A percentile compares a stretch with the other conserved stretches of the same genome.
phyloP scores from a whole-genome alignment of 148 eudicot species.

The Camellia granthamiana region DNA sequence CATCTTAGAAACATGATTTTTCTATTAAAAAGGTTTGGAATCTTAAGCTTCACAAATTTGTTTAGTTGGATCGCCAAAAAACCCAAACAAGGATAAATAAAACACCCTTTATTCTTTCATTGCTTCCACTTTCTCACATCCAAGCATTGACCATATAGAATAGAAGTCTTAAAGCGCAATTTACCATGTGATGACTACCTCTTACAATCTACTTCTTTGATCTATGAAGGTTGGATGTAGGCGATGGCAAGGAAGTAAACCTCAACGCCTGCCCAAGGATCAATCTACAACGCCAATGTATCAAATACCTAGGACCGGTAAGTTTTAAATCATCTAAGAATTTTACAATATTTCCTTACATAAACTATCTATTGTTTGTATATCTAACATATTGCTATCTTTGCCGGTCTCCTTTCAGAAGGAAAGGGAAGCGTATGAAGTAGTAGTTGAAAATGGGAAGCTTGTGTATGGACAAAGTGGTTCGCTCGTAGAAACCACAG shows the following conservation, averaged over 20 bases:
- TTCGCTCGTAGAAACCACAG: constrained; percentile 51
- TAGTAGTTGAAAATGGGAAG: constrained; percentile 75
- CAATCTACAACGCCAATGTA: constrained; percentile 73
- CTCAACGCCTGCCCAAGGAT: constrained; percentile 61
- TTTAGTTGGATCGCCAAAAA: neutral
- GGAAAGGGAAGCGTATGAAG: constrained; percentile 79
- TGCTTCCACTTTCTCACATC: neutral
- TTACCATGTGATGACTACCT: neutral
- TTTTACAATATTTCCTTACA: neutral
- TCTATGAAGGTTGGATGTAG: constrained; percentile 75
- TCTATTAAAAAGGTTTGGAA: too few relatives aligned
- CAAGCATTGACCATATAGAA: too few relatives aligned
- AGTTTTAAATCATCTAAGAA: constrained; percentile 5
- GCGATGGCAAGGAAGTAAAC: constrained; percentile 80
- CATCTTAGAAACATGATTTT: neutral
- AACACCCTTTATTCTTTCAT: neutral
- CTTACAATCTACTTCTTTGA: constrained; percentile 14
- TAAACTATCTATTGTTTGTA: neutral
- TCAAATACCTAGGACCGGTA: constrained; percentile 89
- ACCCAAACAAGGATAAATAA: too few relatives aligned
- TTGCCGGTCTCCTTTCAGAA: constrained; percentile 37
- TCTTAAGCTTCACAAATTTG: too few relatives aligned
- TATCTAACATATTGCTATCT: neutral
- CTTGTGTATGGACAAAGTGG: constrained; percentile 62
- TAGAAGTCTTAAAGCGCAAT: too few relatives aligned